phyloP scores from a whole-genome alignment of 768 basidiomycete genomes.

The Trametes cubensis region DNA sequence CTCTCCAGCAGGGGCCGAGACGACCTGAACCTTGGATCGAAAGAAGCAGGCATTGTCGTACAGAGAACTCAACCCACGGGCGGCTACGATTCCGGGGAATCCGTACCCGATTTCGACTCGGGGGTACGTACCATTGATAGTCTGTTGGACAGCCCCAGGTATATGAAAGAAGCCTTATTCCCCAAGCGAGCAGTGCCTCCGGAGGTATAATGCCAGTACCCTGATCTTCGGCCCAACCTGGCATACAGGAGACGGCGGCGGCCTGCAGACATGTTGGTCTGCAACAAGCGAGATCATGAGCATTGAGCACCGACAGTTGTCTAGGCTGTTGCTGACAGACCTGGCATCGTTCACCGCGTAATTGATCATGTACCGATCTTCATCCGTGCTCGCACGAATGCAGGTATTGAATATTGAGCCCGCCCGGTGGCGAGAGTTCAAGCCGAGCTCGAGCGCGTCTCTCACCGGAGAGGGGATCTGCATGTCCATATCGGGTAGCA shows the following conservation, averaged over 20 bases:
- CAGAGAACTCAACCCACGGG: not conserved
- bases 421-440: slow-evolving; percentile 12
- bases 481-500: not conserved
- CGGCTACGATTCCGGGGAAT: slow-evolving; percentile 22
- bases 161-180: slow-evolving; percentile 16
- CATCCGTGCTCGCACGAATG: not conserved
- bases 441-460: slow-evolving; percentile 12
- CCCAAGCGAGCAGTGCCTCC: slow-evolving; percentile 23
- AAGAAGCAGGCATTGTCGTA: slow-evolving; percentile 18
- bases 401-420: not conserved
- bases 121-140: slow-evolving; percentile 15
- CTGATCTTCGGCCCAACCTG: not conserved
- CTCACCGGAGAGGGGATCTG: slow-evolving; percentile 9
- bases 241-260: not conserved
- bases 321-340: not conserved
- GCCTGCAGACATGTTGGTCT: not conserved
- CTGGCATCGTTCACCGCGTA: not conserved
- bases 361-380: not conserved
- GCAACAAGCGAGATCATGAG: slow-evolving; percentile 1
- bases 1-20: not conserved
- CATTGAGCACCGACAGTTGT: not conserved
- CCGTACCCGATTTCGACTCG: slow-evolving; percentile 20
- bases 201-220: slow-evolving; percentile 10
- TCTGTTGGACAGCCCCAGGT: slow-evolving; percentile 22
- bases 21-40: slow-evolving; percentile 15